Conservation (phyloP, 768 basidiomycete genomes). For the Termitomyces sp. region DNA sequence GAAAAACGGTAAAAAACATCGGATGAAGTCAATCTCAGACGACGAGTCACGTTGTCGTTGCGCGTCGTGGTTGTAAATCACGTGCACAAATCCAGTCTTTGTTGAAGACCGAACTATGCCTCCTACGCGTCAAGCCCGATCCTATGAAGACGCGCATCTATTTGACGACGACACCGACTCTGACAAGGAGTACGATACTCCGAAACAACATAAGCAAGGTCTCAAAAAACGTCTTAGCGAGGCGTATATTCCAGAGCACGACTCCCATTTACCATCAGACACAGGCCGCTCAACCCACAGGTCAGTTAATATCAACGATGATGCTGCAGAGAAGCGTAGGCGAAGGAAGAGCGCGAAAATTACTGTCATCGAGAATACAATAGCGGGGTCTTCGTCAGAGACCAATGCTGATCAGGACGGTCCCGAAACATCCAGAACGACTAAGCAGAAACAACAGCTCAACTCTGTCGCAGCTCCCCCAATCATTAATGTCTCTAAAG, state of each 20-base stretch:
- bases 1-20: no score
- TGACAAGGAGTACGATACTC: slow-evolving; percentile 34
- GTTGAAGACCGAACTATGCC: slow-evolving; percentile 32
- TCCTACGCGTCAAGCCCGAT: slow-evolving; percentile 34
- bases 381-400: slow-evolving; percentile 59
- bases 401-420: slow-evolving; percentile 32
- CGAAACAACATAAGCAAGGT: slow-evolving; percentile 31
- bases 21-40: not conserved
- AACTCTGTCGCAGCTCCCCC: slow-evolving; percentile 58
- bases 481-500: slow-evolving; percentile 57
- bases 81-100: slow-evolving; percentile 30
- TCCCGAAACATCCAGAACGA: slow-evolving; percentile 38
- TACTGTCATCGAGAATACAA: slow-evolving; percentile 46
- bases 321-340: slow-evolving; percentile 80
- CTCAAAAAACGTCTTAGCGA: slow-evolving; percentile 64
- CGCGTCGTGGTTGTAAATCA: slow-evolving; percentile 25
- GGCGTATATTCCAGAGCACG: slow-evolving; percentile 38
- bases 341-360: slow-evolving; percentile 75
- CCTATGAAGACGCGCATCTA: slow-evolving; percentile 28
- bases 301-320: slow-evolving; percentile 70
- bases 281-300: slow-evolving; percentile 33
- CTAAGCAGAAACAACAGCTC: slow-evolving; percentile 58
- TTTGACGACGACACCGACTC: slow-evolving; percentile 33
- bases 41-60: slow-evolving; percentile 15
- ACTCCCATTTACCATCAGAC: slow-evolving; percentile 35